Percentiles rank a stretch among this genome's conserved stretches.
phyloP scores from a whole-genome alignment of 768 basidiomycete species.

The Dioszegia aurantiaca region DNA sequence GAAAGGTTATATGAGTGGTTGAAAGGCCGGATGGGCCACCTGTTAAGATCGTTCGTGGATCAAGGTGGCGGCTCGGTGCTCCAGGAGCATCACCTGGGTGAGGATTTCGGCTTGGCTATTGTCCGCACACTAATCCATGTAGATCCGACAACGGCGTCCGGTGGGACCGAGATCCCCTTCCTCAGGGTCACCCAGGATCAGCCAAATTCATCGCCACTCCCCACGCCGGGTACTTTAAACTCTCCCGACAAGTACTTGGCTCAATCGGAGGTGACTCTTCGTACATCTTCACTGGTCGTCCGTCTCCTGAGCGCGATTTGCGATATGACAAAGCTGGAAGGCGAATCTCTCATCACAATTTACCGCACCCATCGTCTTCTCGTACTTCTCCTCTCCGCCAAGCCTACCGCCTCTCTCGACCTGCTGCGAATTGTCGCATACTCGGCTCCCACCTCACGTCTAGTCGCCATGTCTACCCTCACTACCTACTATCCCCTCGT shows the following conservation, averaged over 20 bases:
- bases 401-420: constrained; percentile 69
- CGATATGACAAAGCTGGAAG: constrained; percentile 58
- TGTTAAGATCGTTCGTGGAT: constrained; percentile 52
- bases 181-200: too few relatives aligned
- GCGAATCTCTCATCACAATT: constrained; percentile 52
- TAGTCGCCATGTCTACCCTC: constrained; percentile 61
- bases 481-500: constrained; percentile 66
- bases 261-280: constrained; percentile 57
- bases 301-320: constrained; percentile 65
- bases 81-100: too few relatives aligned
- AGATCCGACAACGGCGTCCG: too few relatives aligned
- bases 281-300: constrained; percentile 61
- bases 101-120: too few relatives aligned
- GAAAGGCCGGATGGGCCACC: constrained; percentile 62
- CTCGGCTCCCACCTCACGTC: constrained; percentile 60
- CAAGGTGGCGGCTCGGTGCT: too few relatives aligned
- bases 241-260: too few relatives aligned
- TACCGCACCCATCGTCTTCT: constrained; percentile 62
- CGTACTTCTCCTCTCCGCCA: constrained; percentile 58
- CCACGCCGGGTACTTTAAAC: too few relatives aligned
- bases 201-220: too few relatives aligned
- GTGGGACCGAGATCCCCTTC: too few relatives aligned
- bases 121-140: too few relatives aligned
- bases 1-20: constrained; percentile 67
- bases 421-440: constrained; percentile 70